Evolutionary conservation across 176 grass and related monocot genomes (phyloP).

Genomic region (Aegilops umbellulata): DNA sequence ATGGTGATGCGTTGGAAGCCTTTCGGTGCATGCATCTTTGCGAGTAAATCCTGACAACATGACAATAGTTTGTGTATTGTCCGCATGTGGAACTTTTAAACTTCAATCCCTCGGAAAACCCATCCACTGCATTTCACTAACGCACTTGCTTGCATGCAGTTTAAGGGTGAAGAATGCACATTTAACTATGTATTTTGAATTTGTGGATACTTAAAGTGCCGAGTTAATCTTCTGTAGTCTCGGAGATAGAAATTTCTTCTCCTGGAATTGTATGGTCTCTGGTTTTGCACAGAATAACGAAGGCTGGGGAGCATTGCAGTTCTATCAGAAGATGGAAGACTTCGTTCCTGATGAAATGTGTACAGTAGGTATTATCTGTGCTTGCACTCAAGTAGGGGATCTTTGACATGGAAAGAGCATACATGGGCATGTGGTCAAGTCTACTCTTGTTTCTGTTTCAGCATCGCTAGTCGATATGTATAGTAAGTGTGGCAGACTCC

Average conservation of each 20-base stretch:
- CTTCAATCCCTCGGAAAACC: conserved; percentile 31
- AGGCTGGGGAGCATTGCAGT: conserved; percentile 57
- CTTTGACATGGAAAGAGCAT: conserved; percentile 61
- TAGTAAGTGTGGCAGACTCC: too few relatives aligned
- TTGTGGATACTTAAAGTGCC: conserved; percentile 52
- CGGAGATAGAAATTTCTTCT: conserved; percentile 57
- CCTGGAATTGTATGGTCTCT: conserved; percentile 84
- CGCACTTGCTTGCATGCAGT: conserved; percentile 44
- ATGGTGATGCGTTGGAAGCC: conserved; percentile 40
- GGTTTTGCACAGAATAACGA: conserved; percentile 57
- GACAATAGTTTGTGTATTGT: conserved; percentile 58
- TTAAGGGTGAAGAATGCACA: conserved; percentile 65
- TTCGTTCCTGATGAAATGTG: conserved; percentile 53
- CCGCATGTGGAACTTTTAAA: conserved; percentile 53
- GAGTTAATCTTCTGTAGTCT: conserved; percentile 47
- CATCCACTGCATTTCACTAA: conserved; percentile 58
- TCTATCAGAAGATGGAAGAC: conserved; percentile 55
- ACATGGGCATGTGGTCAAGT: conserved; percentile 47
- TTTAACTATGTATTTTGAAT: conserved; percentile 65
- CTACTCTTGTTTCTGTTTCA: neutral
- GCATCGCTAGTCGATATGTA: too few relatives aligned
- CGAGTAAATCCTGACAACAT: conserved; percentile 50
- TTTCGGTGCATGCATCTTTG: conserved; percentile 56
- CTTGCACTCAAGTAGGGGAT: conserved; percentile 60
- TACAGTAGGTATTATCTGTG: conserved; percentile 50